Base-by-base conservation (phyloP, 495 filamentous ascomycete genomes). In the Aspergillus conjunctus region DNA sequence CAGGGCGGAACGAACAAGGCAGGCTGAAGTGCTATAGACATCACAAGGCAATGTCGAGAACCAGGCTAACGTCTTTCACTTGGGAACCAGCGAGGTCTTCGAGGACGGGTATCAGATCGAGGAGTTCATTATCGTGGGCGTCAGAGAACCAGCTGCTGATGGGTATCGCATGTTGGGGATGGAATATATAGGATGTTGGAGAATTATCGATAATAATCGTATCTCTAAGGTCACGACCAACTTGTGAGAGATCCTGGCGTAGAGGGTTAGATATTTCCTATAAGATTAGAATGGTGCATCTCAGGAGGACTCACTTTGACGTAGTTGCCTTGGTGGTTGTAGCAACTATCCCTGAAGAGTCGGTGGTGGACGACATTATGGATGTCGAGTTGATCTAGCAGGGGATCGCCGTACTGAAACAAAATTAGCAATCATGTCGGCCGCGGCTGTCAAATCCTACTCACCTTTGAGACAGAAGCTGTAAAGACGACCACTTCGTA, bases 121-220 rank as follows among this genome's bases (percentile, higher is more conserved):
- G 82, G 59, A 99, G 85, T 81, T 99, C 94, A 75, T 99, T 99
- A 79, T 99, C 94, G 76, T 99, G 94, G 58, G 95, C 94, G 78
- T 99, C 94, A 68, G 93, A 97, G 80, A 99, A 99, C 94, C 94
- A 99, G 83, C 93, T 97, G 83, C 93, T 97, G 78, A 99, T 99
- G 21, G 94, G 94, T 48, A 99, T 94, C 58, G 94, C 94, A 74
- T 99, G 94, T 79, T 99, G 93, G 14, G 95, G 94, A 67, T 99
- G 94, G 81, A 99, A 99, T 68, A 98, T 98, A 77, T 99, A 99
- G 20, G 93, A 97, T 15, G 95, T 99, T 17, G 94, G 95, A 21
- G 94, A 98, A 76, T 99, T 99, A 78, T 99, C 94, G 69, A 99
- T 99, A 71, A 99, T 99, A 71, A 99, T 99, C 3, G 93, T 98